Conservation (phyloP, 805 yeast species). For the Candida ovalis region DNA sequence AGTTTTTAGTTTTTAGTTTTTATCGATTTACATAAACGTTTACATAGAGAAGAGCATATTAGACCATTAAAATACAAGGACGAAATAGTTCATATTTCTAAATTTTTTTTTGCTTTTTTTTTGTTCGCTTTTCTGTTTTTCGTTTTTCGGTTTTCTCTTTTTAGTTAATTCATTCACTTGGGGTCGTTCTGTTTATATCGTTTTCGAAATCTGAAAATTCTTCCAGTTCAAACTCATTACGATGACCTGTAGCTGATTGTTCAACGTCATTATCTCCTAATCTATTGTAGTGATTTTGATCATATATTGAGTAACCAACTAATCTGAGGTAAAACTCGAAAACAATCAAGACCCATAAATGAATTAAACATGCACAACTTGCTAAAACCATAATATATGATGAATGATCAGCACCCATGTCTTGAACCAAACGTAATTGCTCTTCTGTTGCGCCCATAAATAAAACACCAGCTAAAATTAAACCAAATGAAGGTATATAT, state of each 20-base stretch:
- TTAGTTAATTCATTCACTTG: slow-evolving; percentile 8
- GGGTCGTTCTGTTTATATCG: slow-evolving; percentile 10
- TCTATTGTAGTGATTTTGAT: slow-evolving; percentile 13
- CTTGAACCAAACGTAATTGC: slow-evolving; percentile 66
- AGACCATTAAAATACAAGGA: no score
- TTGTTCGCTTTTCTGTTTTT: not conserved
- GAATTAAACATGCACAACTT: slow-evolving; percentile 70
- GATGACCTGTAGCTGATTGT: slow-evolving; percentile 7
- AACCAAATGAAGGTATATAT: slow-evolving; percentile 77
- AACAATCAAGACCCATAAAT: slow-evolving; percentile 60
- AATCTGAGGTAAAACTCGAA: slow-evolving; percentile 54
- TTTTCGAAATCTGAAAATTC: slow-evolving; percentile 25
- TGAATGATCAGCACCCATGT: slow-evolving; percentile 79
- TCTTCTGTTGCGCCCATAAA: slow-evolving; percentile 95
- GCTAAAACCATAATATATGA: slow-evolving; percentile 71
- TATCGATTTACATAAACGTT: no score
- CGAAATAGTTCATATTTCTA: no score
- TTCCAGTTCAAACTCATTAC: slow-evolving; percentile 25
- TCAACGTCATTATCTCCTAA: slow-evolving; percentile 5
- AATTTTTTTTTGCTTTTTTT: not conserved
- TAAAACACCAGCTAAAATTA: slow-evolving; percentile 71
- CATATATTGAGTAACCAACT: slow-evolving; percentile 24
- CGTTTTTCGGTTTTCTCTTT: not conserved
- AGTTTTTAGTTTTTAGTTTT: no score
- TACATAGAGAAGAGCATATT: no score